Base-by-base conservation (phyloP, 768 basidiomycete species). In the Hypsizygus marmoreus region DNA sequence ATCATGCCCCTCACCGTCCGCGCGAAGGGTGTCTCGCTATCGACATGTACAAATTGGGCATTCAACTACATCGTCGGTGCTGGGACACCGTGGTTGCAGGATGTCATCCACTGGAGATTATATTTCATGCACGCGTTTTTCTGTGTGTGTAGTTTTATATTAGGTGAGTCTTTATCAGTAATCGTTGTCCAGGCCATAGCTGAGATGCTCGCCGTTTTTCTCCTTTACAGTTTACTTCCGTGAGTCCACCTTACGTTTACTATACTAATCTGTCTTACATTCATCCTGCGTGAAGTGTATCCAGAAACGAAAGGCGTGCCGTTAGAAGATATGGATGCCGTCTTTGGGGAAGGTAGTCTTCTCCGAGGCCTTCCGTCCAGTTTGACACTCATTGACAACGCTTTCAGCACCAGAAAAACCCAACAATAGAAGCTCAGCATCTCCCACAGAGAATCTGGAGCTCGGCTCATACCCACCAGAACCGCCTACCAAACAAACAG, bases 101-200 rank as follows among this genome's bases (percentile, higher is more conserved):
- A 93, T 45, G 67, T 80, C n/a, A 95, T 97, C 47, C 80, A 80
- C 32, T 97, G 95, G 94, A 77, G 88, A 43, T 63, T 97, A 47
- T 97, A 97, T 67, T 90, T 91, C 2, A 94, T 97, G 91, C 92
- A 95, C 58, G 91, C 86, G n/a, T 91, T 92, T 70, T 94, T 93
- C 67, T 93, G 92, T 62, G 77, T 79, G 12, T 85, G 88, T 56
- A 91, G 91, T 57, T 89, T 94, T 61, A 69, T 95, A 32, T 72
- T 92, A 36, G 88, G 82, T 83, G 58, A 55, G 49, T 19, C 45
- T 50, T 25, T 33, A 39, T 28, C 16, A 2, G n/a, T n/a, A 23
- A 12, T 6, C 6, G 26, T 28, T 10, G 1, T 13, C 12, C 6
- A 14, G 12, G 20, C 7, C 1, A 6, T 34, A 11, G 5, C 34